Base-by-base conservation (phyloP, 257 asterid genomes). In the Nicotiana noctiflora region DNA sequence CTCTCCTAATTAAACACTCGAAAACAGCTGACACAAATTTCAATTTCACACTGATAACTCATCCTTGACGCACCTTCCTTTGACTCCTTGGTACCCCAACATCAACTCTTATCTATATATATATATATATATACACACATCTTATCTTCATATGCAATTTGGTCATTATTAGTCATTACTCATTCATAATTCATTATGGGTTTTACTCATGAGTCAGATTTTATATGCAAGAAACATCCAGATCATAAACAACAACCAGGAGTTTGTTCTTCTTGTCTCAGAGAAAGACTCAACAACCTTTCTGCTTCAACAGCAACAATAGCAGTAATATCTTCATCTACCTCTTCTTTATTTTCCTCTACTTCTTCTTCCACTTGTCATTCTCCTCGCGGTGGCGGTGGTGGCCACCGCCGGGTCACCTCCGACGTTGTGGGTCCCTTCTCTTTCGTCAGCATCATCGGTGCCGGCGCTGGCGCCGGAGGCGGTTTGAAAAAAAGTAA, bases 231-330 rank as follows among this genome's bases (percentile, higher is more conserved):
- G 79, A 86, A 66, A 63, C 97, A 92, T 67, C 94, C 90, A 21
- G 72, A 87, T 29, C 83, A 89, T 74, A 81, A 29, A 46, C 94
- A 91, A 17, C 90, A 86, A 6, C 93, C 93, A 1, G 97, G 97
- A 37, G 79, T 92, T 49, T 92, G 97, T 81, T 89, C 91, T 0
- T 85, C 86, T 46, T 92, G 96, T 75, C 88, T 92, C 3, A 80
- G 87, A 32, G 96, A 92, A 23, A 86, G 90, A 79, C 86, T 92
- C 2, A 79, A 85, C 1, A 84, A 52, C 51, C 81, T 92, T 6
- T 66, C 89, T 0, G 76, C 81, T 29, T 80, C 85, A 11, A 52
- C 86, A 40, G 52, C 82, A 44, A 64, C 86, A 51, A 55, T 59
- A 18, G 46, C 40, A 3, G 9, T 46, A n/a, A 14, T 31, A 52